phyloP scores from a whole-genome alignment of 2,329 filamentous ascomycete species.

The Septoria petroselini region DNA sequence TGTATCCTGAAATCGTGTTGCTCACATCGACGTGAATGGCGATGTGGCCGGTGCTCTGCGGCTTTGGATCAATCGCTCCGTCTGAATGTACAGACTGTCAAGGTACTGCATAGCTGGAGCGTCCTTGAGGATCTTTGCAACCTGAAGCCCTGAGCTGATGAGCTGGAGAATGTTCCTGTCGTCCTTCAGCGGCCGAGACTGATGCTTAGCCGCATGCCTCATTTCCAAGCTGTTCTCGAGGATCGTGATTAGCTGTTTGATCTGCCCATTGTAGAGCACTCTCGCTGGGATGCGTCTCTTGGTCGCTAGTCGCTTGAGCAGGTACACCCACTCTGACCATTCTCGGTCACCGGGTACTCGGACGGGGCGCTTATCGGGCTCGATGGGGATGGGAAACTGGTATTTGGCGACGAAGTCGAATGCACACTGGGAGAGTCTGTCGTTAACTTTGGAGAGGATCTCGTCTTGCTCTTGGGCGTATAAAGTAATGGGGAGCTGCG shows the following conservation, averaged over 20 bases:
- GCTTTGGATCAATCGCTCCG: conserved; percentile 69
- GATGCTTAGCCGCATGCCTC: conserved; percentile 79
- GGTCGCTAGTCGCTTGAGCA: conserved; percentile 79
- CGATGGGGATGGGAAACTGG: conserved; percentile 82
- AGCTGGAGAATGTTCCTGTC: conserved; percentile 85
- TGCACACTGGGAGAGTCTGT: conserved; percentile 77
- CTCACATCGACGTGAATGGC: conserved; percentile 23
- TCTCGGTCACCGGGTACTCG: conserved; percentile 73
- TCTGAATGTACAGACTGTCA: conserved; percentile 76
- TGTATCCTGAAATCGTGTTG: conserved; percentile 1
- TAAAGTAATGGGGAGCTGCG: conserved; percentile 77
- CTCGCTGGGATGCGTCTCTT: conserved; percentile 81
- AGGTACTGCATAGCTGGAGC: conserved; percentile 78
- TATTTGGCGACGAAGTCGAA: conserved; percentile 91
- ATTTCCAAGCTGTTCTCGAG: conserved; percentile 86
- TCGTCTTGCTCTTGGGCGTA: conserved; percentile 80
- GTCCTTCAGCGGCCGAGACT: conserved; percentile 79
- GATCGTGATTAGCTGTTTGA: conserved; percentile 86
- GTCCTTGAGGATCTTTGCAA: conserved; percentile 83
- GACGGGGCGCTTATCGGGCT: conserved; percentile 75
- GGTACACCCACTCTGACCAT: conserved; percentile 90
- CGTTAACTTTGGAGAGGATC: conserved; percentile 76
- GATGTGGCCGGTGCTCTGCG: conserved; percentile 27
- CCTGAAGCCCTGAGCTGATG: conserved; percentile 81
- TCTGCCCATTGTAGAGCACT: conserved; percentile 80